Conservation (phyloP, 768 basidiomycete species). For the Boletus edulis region DNA sequence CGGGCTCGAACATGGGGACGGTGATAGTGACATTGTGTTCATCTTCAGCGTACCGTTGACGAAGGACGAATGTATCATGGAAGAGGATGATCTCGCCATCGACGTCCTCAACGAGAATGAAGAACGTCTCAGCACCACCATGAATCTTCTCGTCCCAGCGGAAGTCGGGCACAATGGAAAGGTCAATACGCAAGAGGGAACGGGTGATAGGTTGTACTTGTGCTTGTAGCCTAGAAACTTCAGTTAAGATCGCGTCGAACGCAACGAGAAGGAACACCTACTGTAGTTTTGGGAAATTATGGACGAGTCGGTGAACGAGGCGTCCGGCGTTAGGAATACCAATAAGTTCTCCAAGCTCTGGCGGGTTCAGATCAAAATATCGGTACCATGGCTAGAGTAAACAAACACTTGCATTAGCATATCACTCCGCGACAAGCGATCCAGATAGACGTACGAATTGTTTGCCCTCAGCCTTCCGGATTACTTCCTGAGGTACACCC, state of each 20-base stretch:
- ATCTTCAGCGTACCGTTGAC: conserved; percentile 87
- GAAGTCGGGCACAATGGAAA: conserved; percentile 97
- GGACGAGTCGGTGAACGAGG: conserved; percentile 88
- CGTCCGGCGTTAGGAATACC: conserved; percentile 92
- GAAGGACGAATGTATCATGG: conserved; percentile 90
- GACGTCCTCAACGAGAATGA: conserved; percentile 94
- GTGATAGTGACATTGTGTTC: conserved; percentile 95
- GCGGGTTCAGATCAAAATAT: conserved; percentile 89
- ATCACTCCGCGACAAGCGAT: background rate
- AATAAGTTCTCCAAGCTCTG: conserved; percentile 93
- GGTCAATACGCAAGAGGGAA: conserved; percentile 85
- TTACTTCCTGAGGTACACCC: conserved; percentile 79
- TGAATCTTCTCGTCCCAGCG: conserved; percentile 97
- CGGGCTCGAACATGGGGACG: conserved; percentile 95
- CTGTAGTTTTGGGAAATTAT: conserved; percentile 95
- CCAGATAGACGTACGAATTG: conserved; percentile 72
- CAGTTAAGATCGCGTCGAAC: background rate
- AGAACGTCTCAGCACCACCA: conserved; percentile 84
- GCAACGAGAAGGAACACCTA: conserved; percentile 33
- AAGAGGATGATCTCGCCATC: conserved; percentile 96
- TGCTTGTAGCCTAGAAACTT: conserved; percentile 67
- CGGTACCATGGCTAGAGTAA: conserved; percentile 82
- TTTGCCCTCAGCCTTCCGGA: conserved; percentile 92
- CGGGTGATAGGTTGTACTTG: conserved; percentile 97
- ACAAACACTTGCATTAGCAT: background rate